These are phyloP conservation scores for Scheffersomyces insectosa DNA, from an alignment of 1,139 yeast species.

Conservation along the genomic window DNA sequence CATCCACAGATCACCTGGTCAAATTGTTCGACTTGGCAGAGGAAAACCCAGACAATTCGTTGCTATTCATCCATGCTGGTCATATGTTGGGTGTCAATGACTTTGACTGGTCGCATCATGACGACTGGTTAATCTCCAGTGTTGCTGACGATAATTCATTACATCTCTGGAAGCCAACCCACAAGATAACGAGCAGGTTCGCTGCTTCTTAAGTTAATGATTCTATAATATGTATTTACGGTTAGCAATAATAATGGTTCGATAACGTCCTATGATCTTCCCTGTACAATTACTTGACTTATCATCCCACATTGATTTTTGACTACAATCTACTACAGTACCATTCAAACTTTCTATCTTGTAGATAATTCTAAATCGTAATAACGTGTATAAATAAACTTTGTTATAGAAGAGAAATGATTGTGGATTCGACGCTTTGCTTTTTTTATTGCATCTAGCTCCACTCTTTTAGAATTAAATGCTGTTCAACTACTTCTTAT, in stretches of 20 bases:
- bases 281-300: not conserved
- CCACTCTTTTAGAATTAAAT: not conserved
- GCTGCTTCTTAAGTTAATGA: not conserved
- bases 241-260: no score
- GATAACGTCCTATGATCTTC: not conserved
- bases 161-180: conserved; percentile 78
- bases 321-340: no score
- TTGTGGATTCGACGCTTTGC: not conserved
- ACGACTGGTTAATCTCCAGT: conserved; percentile 77
- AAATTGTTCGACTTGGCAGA: conserved; percentile 65
- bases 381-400: conserved; percentile 1
- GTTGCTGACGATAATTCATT: conserved; percentile 88
- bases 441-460: not conserved
- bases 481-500: not conserved
- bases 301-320: not conserved
- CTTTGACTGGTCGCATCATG: conserved; percentile 80
- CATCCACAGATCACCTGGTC: conserved; percentile 71
- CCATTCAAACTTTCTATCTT: not conserved
- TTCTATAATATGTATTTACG: not conserved
- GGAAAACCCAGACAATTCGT: conserved; percentile 37
- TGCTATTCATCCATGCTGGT: conserved; percentile 81
- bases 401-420: not conserved
- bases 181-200: conserved; percentile 19
- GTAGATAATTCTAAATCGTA: not conserved
- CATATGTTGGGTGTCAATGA: conserved; percentile 89